Conservation (phyloP, 139 green algal species). For the Astrephomene gubernaculifera region DNA sequence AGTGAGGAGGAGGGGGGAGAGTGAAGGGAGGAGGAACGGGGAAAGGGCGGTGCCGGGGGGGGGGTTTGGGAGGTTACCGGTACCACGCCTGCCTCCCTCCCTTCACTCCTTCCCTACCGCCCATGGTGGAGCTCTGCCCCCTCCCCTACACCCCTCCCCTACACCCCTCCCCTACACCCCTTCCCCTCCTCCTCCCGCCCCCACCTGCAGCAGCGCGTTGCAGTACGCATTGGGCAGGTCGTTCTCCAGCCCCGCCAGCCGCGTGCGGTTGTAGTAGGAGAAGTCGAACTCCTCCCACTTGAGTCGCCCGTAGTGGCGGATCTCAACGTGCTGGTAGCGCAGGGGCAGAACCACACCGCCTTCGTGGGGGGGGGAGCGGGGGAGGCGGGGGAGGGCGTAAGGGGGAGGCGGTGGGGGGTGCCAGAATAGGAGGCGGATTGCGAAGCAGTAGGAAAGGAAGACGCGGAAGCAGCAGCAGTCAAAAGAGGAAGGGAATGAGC, state of each 20-base stretch:
- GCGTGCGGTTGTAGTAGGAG: conserved; percentile 86
- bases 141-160: background rate
- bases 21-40: too few relatives aligned
- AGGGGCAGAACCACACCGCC: conserved; percentile 73
- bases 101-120: too few relatives aligned
- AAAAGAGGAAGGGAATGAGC: background rate
- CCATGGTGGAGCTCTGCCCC: too few relatives aligned
- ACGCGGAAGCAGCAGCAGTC: background rate
- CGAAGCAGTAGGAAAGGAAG: background rate
- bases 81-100: too few relatives aligned
- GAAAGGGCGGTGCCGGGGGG: too few relatives aligned
- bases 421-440: background rate
- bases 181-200: background rate
- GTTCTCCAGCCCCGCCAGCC: conserved; percentile 95
- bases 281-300: conserved; percentile 90
- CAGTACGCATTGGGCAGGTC: conserved; percentile 93
- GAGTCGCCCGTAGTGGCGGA: conserved; percentile 59
- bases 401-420: background rate
- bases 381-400: background rate
- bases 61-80: too few relatives aligned
- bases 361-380: background rate
- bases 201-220: conserved; percentile 92
- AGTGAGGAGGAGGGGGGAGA: too few relatives aligned
- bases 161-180: background rate
- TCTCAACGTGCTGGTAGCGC: conserved; percentile 76